A percentile compares a stretch with the other conserved stretches of the same genome.
Conservation (phyloP, 169 alveolate genomes). For the Nephromyces sp. region DNA sequence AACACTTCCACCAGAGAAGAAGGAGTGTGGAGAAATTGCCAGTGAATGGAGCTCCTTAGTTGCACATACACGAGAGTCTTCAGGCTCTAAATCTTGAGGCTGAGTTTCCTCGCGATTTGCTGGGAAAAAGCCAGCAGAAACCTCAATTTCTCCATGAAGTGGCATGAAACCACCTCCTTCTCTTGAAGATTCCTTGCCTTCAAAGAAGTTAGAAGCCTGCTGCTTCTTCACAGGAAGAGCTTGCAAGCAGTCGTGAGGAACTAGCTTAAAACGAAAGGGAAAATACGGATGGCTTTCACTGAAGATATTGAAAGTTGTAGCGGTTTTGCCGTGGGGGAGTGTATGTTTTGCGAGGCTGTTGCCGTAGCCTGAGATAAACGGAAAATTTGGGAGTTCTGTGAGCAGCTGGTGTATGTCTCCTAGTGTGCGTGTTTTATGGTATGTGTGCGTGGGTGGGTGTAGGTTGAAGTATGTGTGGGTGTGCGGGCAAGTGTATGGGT, state of each 20-base stretch:
- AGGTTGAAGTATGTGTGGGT: too few relatives aligned
- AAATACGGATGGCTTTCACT: not conserved
- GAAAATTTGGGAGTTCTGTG: not conserved
- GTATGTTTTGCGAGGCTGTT: not conserved
- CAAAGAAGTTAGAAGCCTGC: not conserved
- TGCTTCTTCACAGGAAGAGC: not conserved
- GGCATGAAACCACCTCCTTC: not conserved
- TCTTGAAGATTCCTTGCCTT: not conserved
- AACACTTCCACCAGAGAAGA: not conserved
- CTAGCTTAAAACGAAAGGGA: not conserved
- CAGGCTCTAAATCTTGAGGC: not conserved
- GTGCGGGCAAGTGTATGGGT: too few relatives aligned
- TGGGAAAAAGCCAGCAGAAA: not conserved
- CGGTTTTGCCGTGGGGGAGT: not conserved
- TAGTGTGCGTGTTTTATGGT: not conserved
- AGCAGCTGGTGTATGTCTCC: not conserved
- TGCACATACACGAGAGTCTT: too few relatives aligned
- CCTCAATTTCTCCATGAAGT: not conserved
- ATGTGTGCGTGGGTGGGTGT: not conserved
- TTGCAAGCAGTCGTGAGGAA: slow-evolving; percentile 1
- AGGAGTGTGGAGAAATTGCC: not conserved
- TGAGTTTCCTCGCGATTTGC: not conserved
- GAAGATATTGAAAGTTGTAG: not conserved
- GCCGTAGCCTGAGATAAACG: not conserved
- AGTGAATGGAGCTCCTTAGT: not conserved